Conservation (phyloP, 139 green algal genomes). For the Zygnema cylindricum region DNA sequence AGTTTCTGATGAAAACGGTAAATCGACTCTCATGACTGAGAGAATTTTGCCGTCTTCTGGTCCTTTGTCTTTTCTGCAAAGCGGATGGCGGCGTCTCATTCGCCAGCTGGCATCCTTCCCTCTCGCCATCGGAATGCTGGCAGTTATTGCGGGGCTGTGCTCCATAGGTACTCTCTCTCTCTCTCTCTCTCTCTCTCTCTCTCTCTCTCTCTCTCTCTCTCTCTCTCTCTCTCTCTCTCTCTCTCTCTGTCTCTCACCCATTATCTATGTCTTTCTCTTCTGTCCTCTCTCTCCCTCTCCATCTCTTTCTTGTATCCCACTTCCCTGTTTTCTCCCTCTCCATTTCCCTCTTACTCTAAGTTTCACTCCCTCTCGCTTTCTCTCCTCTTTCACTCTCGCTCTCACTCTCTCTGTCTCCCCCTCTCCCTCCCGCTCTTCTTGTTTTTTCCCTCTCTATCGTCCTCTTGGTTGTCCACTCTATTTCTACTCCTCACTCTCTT, state of each 20-base stretch:
- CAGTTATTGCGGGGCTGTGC: slow-evolving; percentile 80
- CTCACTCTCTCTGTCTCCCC: background rate
- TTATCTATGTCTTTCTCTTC: background rate
- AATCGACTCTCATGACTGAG: background rate
- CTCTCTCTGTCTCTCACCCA: background rate
- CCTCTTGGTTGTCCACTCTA: background rate
- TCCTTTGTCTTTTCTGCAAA: background rate
- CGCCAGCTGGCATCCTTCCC: slow-evolving; percentile 80
- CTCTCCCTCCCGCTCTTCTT: background rate
- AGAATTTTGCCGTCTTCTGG: background rate
- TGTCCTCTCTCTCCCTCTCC: background rate
- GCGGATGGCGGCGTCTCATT: background rate
- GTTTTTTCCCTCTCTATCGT: background rate
- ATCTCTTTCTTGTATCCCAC: background rate
- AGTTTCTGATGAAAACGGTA: background rate
- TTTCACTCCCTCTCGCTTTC: background rate
- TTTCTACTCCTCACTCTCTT: background rate
- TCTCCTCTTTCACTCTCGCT: background rate
- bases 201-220: background rate
- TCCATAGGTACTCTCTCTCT: slow-evolving; percentile 69
- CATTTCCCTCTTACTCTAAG: background rate
- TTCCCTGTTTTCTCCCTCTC: background rate
- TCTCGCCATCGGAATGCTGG: slow-evolving; percentile 87
- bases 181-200: background rate
- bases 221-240: background rate